These are phyloP conservation scores for Phytopythium cucurbitacearum DNA, from an alignment of 352 stramenopile genomes.

Conservation along the genomic window DNA sequence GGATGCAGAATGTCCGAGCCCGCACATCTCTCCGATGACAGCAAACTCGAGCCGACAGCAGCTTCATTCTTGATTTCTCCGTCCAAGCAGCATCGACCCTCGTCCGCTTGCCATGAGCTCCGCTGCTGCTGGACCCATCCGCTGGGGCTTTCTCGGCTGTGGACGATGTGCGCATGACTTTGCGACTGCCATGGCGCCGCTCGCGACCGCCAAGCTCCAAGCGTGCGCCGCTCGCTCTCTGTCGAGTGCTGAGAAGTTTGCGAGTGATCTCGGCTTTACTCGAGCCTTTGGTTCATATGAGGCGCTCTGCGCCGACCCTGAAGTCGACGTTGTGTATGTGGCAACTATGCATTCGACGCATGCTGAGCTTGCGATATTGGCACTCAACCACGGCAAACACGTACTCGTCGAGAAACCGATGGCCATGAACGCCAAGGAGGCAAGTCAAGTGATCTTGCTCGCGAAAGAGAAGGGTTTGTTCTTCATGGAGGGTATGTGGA, in stretches of 20 bases:
- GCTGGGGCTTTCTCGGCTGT: conserved; percentile 51
- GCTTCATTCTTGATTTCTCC: no score
- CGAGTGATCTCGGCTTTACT: conserved; percentile 31
- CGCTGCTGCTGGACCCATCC: background rate
- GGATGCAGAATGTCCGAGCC: conserved; percentile 24
- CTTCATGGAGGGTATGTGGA: conserved; percentile 79
- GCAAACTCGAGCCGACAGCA: no score
- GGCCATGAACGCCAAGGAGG: conserved; percentile 72
- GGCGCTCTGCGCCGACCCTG: conserved; percentile 57
- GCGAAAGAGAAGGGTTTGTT: conserved; percentile 24
- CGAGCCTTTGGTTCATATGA: conserved; percentile 74
- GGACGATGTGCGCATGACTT: conserved; percentile 50
- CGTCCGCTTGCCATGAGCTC: no score
- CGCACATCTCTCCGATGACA: no score
- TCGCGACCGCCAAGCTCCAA: conserved; percentile 18
- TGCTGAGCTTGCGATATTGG: conserved; percentile 51
- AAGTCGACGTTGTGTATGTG: conserved; percentile 89
- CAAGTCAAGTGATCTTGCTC: conserved; percentile 34
- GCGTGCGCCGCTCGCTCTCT: conserved; percentile 45
- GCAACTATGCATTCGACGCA: conserved; percentile 83
- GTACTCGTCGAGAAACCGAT: conserved; percentile 90
- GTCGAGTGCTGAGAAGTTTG: conserved; percentile 28
- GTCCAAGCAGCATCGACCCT: no score
- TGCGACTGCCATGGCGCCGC: conserved; percentile 27
- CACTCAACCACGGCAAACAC: conserved; percentile 77